A percentile compares a stretch with the other conserved stretches of the same genome.
phyloP scores from a whole-genome alignment of 2,329 filamentous ascomycete genomes.

The Corynespora cassiicola region DNA sequence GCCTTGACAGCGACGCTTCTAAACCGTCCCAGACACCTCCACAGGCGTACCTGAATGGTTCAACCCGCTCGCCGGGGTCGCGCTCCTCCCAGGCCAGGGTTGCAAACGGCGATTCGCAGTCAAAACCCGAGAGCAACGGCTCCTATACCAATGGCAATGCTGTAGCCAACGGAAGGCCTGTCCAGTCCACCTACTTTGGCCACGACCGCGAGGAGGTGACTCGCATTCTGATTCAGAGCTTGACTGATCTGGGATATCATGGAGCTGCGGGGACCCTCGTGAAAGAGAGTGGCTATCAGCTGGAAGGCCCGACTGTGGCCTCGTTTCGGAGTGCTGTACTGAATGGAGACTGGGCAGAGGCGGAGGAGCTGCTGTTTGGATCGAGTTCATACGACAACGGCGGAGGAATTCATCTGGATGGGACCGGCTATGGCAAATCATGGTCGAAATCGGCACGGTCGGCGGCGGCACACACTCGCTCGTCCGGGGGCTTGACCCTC shows the following conservation, averaged over 20 bases:
- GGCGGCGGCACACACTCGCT: too few species aligned
- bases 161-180: constrained; percentile 34
- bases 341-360: constrained; percentile 79
- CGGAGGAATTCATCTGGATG: constrained; percentile 47
- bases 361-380: constrained; percentile 80
- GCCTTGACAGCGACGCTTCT: constrained; percentile 51
- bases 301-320: constrained; percentile 87
- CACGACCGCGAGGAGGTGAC: constrained; percentile 94
- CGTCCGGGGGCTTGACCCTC: constrained; percentile 69
- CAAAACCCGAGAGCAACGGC: constrained; percentile 51
- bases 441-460: constrained; percentile 40
- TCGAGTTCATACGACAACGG: constrained; percentile 52
- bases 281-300: constrained; percentile 82
- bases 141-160: constrained; percentile 50
- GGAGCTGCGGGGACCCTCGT: constrained; percentile 76
- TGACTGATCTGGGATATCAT: constrained; percentile 87
- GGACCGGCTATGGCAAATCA: constrained; percentile 37
- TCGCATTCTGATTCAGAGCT: constrained; percentile 86
- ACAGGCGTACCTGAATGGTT: constrained; percentile 47
- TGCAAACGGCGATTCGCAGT: constrained; percentile 49
- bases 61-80: constrained; percentile 41
- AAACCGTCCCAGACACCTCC: constrained; percentile 45
- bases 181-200: constrained; percentile 70
- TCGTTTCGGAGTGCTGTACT: constrained; percentile 83
- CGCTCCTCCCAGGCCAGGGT: constrained; percentile 42